A percentile compares a stretch with the other conserved stretches of the same genome.
Conservation (phyloP, 441 rosid genomes). For the Brassica balearica region DNA sequence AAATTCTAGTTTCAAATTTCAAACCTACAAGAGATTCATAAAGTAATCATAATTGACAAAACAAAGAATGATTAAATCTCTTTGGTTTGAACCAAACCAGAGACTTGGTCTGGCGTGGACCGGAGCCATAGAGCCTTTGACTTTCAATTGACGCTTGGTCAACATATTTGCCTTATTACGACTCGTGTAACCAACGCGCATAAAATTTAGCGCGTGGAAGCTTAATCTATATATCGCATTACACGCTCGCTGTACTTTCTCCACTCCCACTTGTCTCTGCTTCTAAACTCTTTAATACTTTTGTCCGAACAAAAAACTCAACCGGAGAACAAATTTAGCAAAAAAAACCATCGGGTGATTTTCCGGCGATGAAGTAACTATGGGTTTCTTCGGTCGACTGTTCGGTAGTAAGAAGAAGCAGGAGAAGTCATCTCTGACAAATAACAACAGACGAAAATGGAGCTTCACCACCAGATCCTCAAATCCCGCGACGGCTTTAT, state of each 20-base stretch:
- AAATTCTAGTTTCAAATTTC: conserved; percentile 23
- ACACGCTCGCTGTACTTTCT: conserved; percentile 27
- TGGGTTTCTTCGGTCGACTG: conserved; percentile 82
- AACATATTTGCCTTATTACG: not conserved
- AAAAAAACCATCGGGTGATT: not conserved
- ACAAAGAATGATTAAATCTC: not conserved
- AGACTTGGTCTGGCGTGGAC: conserved; percentile 26
- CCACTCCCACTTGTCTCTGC: conserved; percentile 18
- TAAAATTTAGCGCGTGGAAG: conserved; percentile 6
- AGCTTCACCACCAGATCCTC: conserved; percentile 54
- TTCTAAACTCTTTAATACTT: not conserved
- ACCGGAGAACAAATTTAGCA: not conserved
- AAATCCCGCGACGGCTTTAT: conserved; percentile 31
- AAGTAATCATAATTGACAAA: not conserved
- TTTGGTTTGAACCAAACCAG: conserved; percentile 2
- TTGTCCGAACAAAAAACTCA: too few relatives aligned
- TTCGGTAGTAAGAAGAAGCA: conserved; percentile 60
- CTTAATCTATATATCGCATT: conserved; percentile 29
- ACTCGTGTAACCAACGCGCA: conserved; percentile 35
- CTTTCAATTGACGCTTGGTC: conserved; percentile 4
- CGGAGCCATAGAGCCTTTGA: conserved; percentile 5
- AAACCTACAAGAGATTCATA: conserved; percentile 9
- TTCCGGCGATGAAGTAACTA: conserved; percentile 51
- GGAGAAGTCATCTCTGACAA: conserved; percentile 29
- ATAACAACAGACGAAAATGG: conserved; percentile 50